A percentile compares a stretch with the other conserved stretches of the same genome.
Conservation (phyloP, 129 eudicot genomes). For the Glebionis coronaria region DNA sequence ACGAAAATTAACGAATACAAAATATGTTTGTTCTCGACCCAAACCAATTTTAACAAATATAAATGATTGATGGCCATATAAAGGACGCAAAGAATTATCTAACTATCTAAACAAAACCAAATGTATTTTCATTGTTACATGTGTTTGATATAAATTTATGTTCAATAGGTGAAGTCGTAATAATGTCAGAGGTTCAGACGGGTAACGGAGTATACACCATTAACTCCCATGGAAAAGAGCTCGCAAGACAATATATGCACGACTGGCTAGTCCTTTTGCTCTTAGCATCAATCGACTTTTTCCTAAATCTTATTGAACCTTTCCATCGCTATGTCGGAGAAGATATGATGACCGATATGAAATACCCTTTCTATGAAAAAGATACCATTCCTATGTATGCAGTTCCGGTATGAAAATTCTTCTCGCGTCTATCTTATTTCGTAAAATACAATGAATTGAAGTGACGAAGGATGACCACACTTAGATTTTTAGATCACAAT, state of each 20-base stretch:
- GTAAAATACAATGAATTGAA: not conserved
- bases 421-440: not conserved
- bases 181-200: slow-evolving; percentile 55
- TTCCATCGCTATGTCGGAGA: slow-evolving; percentile 55
- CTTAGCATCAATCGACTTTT: slow-evolving; percentile 29
- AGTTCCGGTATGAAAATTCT: slow-evolving; percentile 41
- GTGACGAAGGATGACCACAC: too few relatives aligned
- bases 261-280: slow-evolving; percentile 61
- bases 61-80: too few relatives aligned
- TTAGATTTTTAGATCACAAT: too few relatives aligned
- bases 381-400: slow-evolving; percentile 53
- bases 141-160: too few relatives aligned
- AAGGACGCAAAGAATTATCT: too few relatives aligned
- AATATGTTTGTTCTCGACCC: too few relatives aligned
- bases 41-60: too few relatives aligned
- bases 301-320: slow-evolving; percentile 50
- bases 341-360: slow-evolving; percentile 49
- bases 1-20: too few relatives aligned
- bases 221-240: slow-evolving; percentile 38
- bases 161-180: slow-evolving; percentile 28
- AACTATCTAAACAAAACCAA: too few relatives aligned
- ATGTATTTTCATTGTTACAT: too few relatives aligned
- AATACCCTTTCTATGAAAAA: slow-evolving; percentile 43
- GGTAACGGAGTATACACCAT: slow-evolving; percentile 50
- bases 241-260: slow-evolving; percentile 40